Conservation (phyloP, 2,329 filamentous ascomycete species). For the Pseudogymnoascus sp. region DNA sequence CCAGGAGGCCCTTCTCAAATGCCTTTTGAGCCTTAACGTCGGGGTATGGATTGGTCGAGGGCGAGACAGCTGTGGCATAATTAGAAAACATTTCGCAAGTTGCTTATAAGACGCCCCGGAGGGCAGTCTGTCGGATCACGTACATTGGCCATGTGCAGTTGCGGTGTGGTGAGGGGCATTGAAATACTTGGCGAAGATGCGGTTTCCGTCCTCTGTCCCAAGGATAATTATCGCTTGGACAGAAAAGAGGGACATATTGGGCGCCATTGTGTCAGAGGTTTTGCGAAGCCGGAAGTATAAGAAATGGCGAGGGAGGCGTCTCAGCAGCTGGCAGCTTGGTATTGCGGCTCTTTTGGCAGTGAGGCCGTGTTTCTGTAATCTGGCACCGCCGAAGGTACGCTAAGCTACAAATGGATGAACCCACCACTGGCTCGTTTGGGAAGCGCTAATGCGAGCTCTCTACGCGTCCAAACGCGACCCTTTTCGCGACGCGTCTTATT, state of each 20-base stretch:
- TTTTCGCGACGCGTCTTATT: slow-evolving; percentile 11
- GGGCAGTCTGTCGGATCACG: background rate
- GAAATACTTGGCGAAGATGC: slow-evolving; percentile 95
- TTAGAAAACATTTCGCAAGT: slow-evolving; percentile 11
- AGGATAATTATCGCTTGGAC: slow-evolving; percentile 73
- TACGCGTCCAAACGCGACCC: slow-evolving; percentile 3
- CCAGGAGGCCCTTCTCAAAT: slow-evolving; percentile 90
- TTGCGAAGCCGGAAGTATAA: background rate
- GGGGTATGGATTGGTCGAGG: slow-evolving; percentile 65
- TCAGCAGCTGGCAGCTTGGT: slow-evolving; percentile 2
- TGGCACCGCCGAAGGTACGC: slow-evolving; percentile 2
- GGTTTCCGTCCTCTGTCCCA: slow-evolving; percentile 76
- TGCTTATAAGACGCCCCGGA: background rate
- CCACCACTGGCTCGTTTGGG: slow-evolving; percentile 2
- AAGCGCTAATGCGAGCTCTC: slow-evolving; percentile 7
- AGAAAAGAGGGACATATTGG: slow-evolving; percentile 66
- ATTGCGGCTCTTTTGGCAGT: slow-evolving; percentile 4
- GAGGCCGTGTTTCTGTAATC: slow-evolving; percentile 10
- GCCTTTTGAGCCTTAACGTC: slow-evolving; percentile 89
- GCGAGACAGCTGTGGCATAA: slow-evolving; percentile 33
- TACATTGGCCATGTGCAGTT: slow-evolving; percentile 19
- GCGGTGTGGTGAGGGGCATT: slow-evolving; percentile 52
- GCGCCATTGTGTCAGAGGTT: slow-evolving; percentile 46
- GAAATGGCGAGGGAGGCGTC: background rate
- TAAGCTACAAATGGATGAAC: background rate